Percentiles rank a stretch among this genome's conserved stretches.
These are phyloP conservation scores for Saccharomyces kudriavzevii DNA, from an alignment of 805 yeast genomes.

Conservation along the genomic window DNA sequence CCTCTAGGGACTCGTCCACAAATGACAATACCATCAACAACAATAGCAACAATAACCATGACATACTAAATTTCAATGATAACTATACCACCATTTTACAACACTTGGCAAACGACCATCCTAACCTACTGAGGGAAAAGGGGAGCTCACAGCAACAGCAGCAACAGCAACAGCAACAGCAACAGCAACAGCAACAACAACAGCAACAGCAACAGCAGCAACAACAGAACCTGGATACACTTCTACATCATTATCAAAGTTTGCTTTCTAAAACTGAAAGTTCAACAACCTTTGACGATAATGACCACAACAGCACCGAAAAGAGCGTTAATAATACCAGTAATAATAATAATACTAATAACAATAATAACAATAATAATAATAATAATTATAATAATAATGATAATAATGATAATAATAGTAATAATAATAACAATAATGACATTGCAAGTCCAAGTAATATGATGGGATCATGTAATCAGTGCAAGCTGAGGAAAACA, in stretches of 20 bases:
- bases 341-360: slow-evolving; percentile 4
- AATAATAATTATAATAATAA: slow-evolving; percentile 4
- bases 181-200: background rate
- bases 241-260: slow-evolving; percentile 26
- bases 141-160: slow-evolving; percentile 4
- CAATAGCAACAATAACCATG: slow-evolving; percentile 9
- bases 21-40: background rate
- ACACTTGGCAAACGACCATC: slow-evolving; percentile 16
- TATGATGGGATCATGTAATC: slow-evolving; percentile 60
- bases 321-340: background rate
- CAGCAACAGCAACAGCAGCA: slow-evolving; percentile 8
- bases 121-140: slow-evolving; percentile 5
- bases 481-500: slow-evolving; percentile 71
- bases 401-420: slow-evolving; percentile 1
- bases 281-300: background rate
- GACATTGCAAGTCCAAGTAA: slow-evolving; percentile 6
- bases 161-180: background rate
- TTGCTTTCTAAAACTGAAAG: slow-evolving; percentile 14
- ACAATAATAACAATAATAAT: slow-evolving; percentile 6
- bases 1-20: background rate
- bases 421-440: slow-evolving; percentile 3
- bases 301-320: background rate
- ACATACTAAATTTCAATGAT: slow-evolving; percentile 20
- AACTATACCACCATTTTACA: slow-evolving; percentile 22
- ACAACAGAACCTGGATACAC: slow-evolving; percentile 19